Percentiles rank a stretch among this genome's conserved stretches.
Evolutionary conservation across 129 eudicot species (phyloP).

Genomic region (Gnaphalium uliginosum): DNA sequence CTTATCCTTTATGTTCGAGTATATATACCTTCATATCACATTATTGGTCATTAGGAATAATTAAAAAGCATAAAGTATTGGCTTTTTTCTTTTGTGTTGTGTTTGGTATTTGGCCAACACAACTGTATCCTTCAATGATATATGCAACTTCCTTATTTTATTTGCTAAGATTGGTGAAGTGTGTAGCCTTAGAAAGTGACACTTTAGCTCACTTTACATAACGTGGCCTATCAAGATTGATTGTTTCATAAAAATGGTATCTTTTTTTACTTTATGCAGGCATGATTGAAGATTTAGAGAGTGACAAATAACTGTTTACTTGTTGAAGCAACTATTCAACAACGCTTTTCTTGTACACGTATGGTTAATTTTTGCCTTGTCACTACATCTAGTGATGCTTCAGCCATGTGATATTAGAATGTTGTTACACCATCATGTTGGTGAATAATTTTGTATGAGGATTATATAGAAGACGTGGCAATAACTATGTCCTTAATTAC

Average conservation of each 20-base stretch:
- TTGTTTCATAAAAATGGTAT: conserved; percentile 7
- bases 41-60: conserved; percentile 16
- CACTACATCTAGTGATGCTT: not conserved
- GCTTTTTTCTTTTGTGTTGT: not conserved
- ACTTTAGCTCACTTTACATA: conserved; percentile 6
- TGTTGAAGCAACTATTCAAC: conserved; percentile 2
- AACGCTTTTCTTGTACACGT: conserved; percentile 19
- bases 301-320: not conserved
- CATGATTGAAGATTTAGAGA: conserved; percentile 9
- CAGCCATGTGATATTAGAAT: not conserved
- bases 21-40: conserved; percentile 8
- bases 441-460: not conserved
- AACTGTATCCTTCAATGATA: conserved; percentile 11
- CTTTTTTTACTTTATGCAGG: conserved; percentile 19
- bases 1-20: conserved; percentile 18
- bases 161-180: not conserved
- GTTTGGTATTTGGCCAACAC: conserved; percentile 26
- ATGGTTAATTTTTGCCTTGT: not conserved
- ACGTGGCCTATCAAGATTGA: conserved; percentile 23
- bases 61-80: conserved; percentile 1
- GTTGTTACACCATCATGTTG: not conserved
- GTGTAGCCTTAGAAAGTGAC: conserved; percentile 10
- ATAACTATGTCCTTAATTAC: not conserved
- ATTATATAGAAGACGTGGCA: not conserved
- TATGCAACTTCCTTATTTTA: not conserved